Evolutionary conservation across 2,329 filamentous ascomycete genomes (phyloP).

Genomic region (Colletotrichum horii): DNA sequence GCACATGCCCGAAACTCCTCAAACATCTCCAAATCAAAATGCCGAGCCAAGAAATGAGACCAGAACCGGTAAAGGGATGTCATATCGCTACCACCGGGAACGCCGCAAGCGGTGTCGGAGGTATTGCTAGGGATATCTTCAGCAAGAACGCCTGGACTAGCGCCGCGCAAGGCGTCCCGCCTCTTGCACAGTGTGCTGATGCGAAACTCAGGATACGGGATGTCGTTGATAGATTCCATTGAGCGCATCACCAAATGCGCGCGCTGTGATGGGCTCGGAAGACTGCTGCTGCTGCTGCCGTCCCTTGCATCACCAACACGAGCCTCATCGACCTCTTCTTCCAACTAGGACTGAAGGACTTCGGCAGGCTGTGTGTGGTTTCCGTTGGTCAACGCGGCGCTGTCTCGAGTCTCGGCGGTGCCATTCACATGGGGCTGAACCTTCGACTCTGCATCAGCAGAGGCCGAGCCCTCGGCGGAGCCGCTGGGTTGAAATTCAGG

Average conservation of each 20-base stretch:
- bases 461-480: not conserved
- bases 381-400: conserved; percentile 30
- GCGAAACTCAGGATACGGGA: conserved; percentile 40
- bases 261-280: conserved; percentile 14
- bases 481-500: conserved; percentile 62
- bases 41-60: conserved; percentile 73
- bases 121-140: conserved; percentile 19
- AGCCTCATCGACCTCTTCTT: conserved; percentile 10
- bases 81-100: conserved; percentile 48
- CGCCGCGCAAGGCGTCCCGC: conserved; percentile 31
- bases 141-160: conserved; percentile 25
- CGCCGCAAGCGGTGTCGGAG: conserved; percentile 36
- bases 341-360: conserved; percentile 23
- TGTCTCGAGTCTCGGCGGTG: conserved; percentile 27
- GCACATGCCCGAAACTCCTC: conserved; percentile 73
- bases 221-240: conserved; percentile 14
- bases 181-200: conserved; percentile 43
- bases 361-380: conserved; percentile 26
- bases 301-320: not conserved
- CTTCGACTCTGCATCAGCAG: not conserved
- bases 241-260: conserved; percentile 13
- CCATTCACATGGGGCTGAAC: conserved; percentile 22
- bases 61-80: conserved; percentile 76
- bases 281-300: not conserved
- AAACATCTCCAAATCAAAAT: conserved; percentile 80